A percentile compares a stretch with the other conserved stretches of the same genome.
phyloP scores from a whole-genome alignment of 169 alveolate species.

The Plasmodium inui region DNA sequence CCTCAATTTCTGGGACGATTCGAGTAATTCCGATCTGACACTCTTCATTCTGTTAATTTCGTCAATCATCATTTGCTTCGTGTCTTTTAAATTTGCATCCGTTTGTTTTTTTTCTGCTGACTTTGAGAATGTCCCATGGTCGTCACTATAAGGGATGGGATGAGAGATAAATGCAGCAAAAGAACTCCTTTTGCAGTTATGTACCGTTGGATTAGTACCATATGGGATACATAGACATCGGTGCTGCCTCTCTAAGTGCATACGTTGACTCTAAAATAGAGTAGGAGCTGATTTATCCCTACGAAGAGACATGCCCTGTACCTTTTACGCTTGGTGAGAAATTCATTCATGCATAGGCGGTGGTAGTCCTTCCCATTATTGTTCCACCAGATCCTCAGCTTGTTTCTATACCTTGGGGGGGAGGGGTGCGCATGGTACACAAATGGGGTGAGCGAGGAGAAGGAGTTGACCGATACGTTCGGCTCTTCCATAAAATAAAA shows the following conservation, averaged over 20 bases:
- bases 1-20: conserved; percentile 64
- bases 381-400: conserved; percentile 67
- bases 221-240: not conserved
- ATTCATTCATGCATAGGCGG: conserved; percentile 49
- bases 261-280: not conserved
- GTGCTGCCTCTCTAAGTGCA: not conserved
- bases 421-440: not conserved
- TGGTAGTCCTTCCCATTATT: conserved; percentile 41
- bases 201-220: not conserved
- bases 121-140: not conserved
- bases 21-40: conserved; percentile 52
- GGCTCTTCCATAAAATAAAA: not conserved
- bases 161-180: not conserved
- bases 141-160: not conserved
- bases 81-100: conserved; percentile 60
- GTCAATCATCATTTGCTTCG: conserved; percentile 67
- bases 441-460: not conserved
- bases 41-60: conserved; percentile 69
- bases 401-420: conserved; percentile 14
- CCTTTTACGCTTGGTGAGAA: conserved; percentile 39
- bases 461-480: not conserved
- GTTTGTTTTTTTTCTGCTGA: not conserved
- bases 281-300: not conserved
- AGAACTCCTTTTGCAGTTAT: not conserved
- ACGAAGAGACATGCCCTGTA: not conserved